Evolutionary conservation across 225 moss, liverwort and hornwort genomes (phyloP).

Genomic region (Neckera pumila): DNA sequence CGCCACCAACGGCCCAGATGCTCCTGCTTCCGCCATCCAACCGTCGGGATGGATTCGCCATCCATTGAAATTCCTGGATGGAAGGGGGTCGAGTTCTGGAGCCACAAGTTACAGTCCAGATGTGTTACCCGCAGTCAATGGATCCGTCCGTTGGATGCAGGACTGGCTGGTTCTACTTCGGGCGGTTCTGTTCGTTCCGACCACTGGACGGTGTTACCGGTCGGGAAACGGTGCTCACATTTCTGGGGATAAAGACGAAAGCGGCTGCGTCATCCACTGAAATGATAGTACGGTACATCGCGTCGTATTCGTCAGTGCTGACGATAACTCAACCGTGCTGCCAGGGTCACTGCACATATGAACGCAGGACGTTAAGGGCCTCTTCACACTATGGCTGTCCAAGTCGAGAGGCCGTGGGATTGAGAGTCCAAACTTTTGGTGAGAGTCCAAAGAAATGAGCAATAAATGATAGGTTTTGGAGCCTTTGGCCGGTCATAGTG

Average conservation of each 20-base stretch:
- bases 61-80: neutral
- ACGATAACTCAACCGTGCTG: neutral
- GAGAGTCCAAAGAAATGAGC: too few relatives aligned
- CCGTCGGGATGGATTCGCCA: neutral
- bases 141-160: neutral
- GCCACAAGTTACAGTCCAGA: neutral
- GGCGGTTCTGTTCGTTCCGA: neutral
- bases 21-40: neutral
- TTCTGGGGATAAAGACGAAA: neutral
- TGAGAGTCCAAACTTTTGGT: too few relatives aligned
- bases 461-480: too few relatives aligned
- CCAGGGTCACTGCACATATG: too few relatives aligned
- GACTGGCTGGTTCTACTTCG: accelerated
- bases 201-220: neutral
- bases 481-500: too few relatives aligned
- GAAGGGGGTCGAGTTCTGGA: neutral
- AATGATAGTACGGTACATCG: neutral
- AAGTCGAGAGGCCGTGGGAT: too few relatives aligned
- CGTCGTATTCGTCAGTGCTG: neutral
- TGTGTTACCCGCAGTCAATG: neutral
- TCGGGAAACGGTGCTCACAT: conserved; percentile 3
- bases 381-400: too few relatives aligned
- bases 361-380: too few relatives aligned
- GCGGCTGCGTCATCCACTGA: neutral
- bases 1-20: neutral